Evolutionary conservation across 106 monocot genomes (phyloP).

Genomic region (Chionographis japonica): DNA sequence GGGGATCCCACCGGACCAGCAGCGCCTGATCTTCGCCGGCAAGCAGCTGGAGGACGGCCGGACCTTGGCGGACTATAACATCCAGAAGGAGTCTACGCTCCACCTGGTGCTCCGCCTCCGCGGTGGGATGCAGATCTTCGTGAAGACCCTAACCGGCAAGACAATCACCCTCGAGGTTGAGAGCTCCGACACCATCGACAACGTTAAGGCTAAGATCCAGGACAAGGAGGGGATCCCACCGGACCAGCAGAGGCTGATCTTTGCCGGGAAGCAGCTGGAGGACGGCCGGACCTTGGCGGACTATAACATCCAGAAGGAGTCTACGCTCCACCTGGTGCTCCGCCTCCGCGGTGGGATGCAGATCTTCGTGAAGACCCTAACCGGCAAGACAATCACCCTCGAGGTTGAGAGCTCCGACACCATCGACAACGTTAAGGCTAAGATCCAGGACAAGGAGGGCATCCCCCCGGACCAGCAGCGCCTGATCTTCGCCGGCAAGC

Average conservation of each 20-base stretch:
- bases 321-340: no score
- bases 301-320: no score
- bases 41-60: no score
- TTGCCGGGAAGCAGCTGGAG: slow-evolving; percentile 34
- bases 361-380: slow-evolving; percentile 73
- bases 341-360: slow-evolving; percentile 49
- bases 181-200: slow-evolving; percentile 41
- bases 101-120: no score
- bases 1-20: no score
- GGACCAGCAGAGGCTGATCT: slow-evolving; percentile 48
- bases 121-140: no score
- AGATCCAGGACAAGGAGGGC: slow-evolving; percentile 67
- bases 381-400: slow-evolving; percentile 62
- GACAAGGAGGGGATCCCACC: slow-evolving; percentile 53
- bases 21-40: no score
- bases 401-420: slow-evolving; percentile 63
- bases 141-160: no score
- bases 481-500: slow-evolving; percentile 39
- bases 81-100: no score
- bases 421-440: slow-evolving; percentile 54
- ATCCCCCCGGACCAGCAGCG: slow-evolving; percentile 70
- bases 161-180: no score
- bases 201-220: slow-evolving; percentile 39
- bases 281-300: no score
- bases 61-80: no score